These are phyloP conservation scores for Microsporum ferrugineum DNA, from an alignment of 2,329 filamentous ascomycete genomes.

Conservation along the genomic window DNA sequence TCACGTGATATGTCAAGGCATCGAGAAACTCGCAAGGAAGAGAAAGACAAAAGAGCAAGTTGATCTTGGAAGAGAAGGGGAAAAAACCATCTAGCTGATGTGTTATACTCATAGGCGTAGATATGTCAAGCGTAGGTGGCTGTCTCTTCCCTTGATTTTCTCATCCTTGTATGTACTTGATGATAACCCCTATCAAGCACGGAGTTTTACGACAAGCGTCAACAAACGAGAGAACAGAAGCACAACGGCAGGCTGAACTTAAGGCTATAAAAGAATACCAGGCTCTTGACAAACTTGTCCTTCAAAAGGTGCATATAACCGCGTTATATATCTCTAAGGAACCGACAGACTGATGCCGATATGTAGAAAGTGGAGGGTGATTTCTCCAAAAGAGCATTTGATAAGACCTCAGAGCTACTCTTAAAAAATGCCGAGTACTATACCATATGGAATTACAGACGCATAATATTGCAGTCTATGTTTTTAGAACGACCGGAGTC, in stretches of 20 bases:
- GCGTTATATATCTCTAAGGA: neutral
- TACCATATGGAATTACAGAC: constrained; percentile 45
- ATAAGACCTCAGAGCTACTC: constrained; percentile 35
- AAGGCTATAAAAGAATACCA: constrained; percentile 68
- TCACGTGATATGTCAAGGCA: neutral
- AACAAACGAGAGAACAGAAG: constrained; percentile 50
- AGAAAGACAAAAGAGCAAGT: neutral
- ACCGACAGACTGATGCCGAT: neutral
- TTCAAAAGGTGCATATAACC: constrained; percentile 45
- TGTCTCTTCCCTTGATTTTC: neutral
- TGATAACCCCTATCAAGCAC: constrained; percentile 48
- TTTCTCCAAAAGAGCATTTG: constrained; percentile 33
- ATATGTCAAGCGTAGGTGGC: constrained; percentile 25
- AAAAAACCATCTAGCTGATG: neutral
- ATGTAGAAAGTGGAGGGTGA: constrained; percentile 30
- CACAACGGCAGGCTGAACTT: constrained; percentile 59
- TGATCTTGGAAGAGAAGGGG: neutral
- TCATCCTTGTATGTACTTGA: neutral
- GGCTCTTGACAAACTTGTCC: constrained; percentile 56
- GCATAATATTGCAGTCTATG: constrained; percentile 55
- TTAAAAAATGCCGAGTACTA: constrained; percentile 40
- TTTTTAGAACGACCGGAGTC: constrained; percentile 28
- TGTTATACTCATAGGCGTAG: neutral
- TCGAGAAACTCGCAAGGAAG: neutral
- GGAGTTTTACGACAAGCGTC: constrained; percentile 61